phyloP scores from a whole-genome alignment of 2,329 filamentous ascomycete species.

The Rhynchosporium secalis region DNA sequence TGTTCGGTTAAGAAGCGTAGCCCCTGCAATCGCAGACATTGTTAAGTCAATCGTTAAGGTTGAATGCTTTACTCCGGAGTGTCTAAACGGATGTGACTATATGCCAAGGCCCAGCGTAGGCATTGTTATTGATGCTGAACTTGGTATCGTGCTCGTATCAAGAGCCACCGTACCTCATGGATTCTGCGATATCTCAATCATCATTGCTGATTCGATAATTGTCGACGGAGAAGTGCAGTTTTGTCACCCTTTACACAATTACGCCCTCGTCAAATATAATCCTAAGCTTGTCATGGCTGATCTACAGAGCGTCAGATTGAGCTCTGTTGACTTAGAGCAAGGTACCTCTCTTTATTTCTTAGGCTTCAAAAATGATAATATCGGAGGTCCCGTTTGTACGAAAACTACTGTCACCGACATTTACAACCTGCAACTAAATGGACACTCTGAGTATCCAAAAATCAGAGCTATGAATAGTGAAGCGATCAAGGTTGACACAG shows the following conservation, averaged over 20 bases:
- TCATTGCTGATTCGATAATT: constrained; percentile 94
- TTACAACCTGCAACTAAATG: constrained; percentile 92
- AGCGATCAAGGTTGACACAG: constrained; percentile 95
- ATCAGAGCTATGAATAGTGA: constrained; percentile 96
- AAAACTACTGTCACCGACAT: constrained; percentile 96
- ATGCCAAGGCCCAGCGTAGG: constrained; percentile 86
- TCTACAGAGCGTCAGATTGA: constrained; percentile 83
- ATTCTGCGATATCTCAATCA: constrained; percentile 92
- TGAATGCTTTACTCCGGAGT: constrained; percentile 88
- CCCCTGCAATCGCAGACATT: constrained; percentile 90
- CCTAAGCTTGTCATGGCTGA: constrained; percentile 87
- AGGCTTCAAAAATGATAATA: constrained; percentile 93
- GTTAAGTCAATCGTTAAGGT: constrained; percentile 94
- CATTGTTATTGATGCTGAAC: constrained; percentile 91
- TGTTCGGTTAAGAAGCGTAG: constrained; percentile 85
- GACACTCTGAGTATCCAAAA: constrained; percentile 84
- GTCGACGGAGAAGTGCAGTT: constrained; percentile 94
- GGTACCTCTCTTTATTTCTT: constrained; percentile 95
- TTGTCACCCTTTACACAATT: constrained; percentile 95
- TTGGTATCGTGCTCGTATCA: constrained; percentile 96
- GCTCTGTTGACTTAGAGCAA: constrained; percentile 80
- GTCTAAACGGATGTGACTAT: constrained; percentile 81
- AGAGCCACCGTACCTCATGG: constrained; percentile 94
- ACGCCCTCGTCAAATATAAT: constrained; percentile 93
- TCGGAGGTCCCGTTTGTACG: constrained; percentile 67